Conservation (phyloP, 805 yeast species). For the Starmerella stigmatis region DNA sequence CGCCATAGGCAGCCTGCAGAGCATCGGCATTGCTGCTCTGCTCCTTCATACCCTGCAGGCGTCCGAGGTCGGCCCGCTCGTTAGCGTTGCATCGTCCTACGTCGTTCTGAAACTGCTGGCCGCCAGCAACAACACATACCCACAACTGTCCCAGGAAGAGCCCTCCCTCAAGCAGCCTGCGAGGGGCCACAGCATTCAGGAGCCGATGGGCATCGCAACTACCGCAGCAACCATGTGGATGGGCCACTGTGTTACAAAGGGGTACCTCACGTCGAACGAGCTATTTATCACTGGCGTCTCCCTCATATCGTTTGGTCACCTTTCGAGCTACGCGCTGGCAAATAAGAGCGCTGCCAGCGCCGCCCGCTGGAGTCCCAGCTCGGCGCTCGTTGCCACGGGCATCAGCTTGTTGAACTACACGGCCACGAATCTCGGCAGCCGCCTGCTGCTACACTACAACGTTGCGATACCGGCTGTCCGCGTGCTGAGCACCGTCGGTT, state of each 20-base stretch:
- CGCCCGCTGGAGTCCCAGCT: conserved; percentile 33
- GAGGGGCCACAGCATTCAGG: conserved; percentile 33
- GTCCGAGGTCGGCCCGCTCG: conserved; percentile 18
- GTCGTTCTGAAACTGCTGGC: conserved; percentile 25
- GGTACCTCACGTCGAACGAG: conserved; percentile 22
- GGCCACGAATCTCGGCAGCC: conserved; percentile 16
- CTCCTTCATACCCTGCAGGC: conserved; percentile 12
- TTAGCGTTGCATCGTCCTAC: conserved; percentile 27
- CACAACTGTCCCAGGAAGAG: conserved; percentile 25
- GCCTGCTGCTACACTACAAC: not conserved
- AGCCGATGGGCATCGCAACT: conserved; percentile 31
- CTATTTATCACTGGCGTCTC: conserved; percentile 26
- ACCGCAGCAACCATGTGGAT: conserved; percentile 33
- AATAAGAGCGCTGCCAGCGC: conserved; percentile 30
- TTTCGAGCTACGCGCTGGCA: conserved; percentile 27
- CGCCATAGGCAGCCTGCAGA: conserved; percentile 28
- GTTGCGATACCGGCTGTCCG: not conserved
- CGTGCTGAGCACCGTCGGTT: conserved; percentile 1
- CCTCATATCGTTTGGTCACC: conserved; percentile 25
- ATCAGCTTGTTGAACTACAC: conserved; percentile 28
- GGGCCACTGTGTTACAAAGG: conserved; percentile 29
- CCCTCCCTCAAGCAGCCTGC: conserved; percentile 27
- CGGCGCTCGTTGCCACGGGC: conserved; percentile 29
- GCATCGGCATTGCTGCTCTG: conserved; percentile 26
- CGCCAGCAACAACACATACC: conserved; percentile 22